These are phyloP conservation scores for Inonotus hispidus DNA, from an alignment of 1,284 basidiomycete genomes.

Conservation along the genomic window DNA sequence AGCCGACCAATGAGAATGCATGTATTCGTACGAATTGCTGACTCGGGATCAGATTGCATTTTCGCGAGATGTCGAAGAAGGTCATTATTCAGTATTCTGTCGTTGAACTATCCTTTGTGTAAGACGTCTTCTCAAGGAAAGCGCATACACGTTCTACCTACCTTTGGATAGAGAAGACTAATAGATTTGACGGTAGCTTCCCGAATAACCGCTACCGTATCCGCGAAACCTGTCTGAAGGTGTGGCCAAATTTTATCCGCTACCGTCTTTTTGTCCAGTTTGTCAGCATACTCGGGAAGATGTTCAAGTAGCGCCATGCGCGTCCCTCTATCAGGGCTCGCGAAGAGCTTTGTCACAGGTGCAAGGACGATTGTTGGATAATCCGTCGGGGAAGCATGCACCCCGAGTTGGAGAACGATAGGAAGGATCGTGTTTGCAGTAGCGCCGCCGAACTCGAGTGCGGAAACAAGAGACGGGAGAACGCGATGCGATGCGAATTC, in stretches of 20 bases:
- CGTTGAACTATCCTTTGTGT: constrained; percentile 55
- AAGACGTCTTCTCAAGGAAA: not conserved
- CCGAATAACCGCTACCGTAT: constrained; percentile 89
- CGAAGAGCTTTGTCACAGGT: constrained; percentile 80
- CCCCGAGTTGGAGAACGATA: constrained; percentile 76
- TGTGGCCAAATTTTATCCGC: constrained; percentile 91
- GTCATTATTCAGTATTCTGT: constrained; percentile 95
- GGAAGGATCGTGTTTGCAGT: constrained; percentile 78
- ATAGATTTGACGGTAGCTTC: constrained; percentile 93
- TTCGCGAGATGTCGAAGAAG: constrained; percentile 89
- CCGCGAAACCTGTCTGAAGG: constrained; percentile 93
- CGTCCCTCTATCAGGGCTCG: constrained; percentile 87
- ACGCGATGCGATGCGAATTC: constrained; percentile 87
- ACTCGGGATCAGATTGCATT: constrained; percentile 88
- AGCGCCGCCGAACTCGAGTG: constrained; percentile 81
- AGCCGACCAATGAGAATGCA: constrained; percentile 94
- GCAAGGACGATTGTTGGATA: constrained; percentile 67
- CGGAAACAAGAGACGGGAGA: constrained; percentile 81
- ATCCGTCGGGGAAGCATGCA: constrained; percentile 65
- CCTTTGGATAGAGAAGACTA: constrained; percentile 81
- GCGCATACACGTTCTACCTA: constrained; percentile 27
- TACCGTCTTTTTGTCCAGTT: constrained; percentile 81
- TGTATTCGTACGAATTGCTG: constrained; percentile 96
- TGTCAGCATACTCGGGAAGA: constrained; percentile 79
- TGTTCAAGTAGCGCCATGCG: constrained; percentile 92